Conservation (phyloP, 768 basidiomycete genomes). For the Rubroboletus pulcherrimus region DNA sequence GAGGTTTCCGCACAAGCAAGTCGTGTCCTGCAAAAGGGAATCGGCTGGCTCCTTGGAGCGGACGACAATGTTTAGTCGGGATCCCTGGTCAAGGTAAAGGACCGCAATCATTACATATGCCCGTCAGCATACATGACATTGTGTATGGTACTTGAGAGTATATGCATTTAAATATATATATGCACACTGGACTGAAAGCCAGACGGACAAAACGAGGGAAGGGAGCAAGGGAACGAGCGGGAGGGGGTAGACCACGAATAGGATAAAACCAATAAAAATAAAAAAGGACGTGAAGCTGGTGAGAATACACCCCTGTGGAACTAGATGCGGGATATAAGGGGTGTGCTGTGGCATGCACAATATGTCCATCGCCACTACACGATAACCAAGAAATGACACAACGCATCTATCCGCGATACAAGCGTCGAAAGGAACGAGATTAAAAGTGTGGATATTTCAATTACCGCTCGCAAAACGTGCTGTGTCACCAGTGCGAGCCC, state of each 20-base stretch:
- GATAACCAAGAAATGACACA: slow-evolving; percentile 14
- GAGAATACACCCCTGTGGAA: slow-evolving; percentile 10
- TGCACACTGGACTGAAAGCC: slow-evolving; percentile 23
- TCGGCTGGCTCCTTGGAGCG: slow-evolving; percentile 94
- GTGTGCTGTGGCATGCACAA: slow-evolving; percentile 11
- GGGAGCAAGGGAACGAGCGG: slow-evolving; percentile 17
- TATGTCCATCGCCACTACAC: slow-evolving; percentile 8
- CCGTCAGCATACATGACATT: slow-evolving; percentile 12
- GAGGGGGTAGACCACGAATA: slow-evolving; percentile 23
- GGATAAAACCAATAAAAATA: slow-evolving; percentile 30
- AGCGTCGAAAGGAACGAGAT: slow-evolving; percentile 7
- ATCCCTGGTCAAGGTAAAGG: background rate
- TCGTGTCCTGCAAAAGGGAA: slow-evolving; percentile 79
- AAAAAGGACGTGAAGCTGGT: background rate
- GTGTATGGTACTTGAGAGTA: slow-evolving; percentile 17
- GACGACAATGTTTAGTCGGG: slow-evolving; percentile 43
- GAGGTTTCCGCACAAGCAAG: slow-evolving; percentile 75
- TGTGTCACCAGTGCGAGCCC: slow-evolving; percentile 63
- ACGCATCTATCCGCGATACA: slow-evolving; percentile 16
- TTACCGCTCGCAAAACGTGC: slow-evolving; percentile 55
- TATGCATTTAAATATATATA: slow-evolving; percentile 22
- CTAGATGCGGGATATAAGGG: slow-evolving; percentile 11
- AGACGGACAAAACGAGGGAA: slow-evolving; percentile 27
- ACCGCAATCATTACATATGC: slow-evolving; percentile 13
- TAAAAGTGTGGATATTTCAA: slow-evolving; percentile 17